These are phyloP conservation scores for Polyporus arcularius DNA, from an alignment of 768 basidiomycete genomes.

Conservation along the genomic window DNA sequence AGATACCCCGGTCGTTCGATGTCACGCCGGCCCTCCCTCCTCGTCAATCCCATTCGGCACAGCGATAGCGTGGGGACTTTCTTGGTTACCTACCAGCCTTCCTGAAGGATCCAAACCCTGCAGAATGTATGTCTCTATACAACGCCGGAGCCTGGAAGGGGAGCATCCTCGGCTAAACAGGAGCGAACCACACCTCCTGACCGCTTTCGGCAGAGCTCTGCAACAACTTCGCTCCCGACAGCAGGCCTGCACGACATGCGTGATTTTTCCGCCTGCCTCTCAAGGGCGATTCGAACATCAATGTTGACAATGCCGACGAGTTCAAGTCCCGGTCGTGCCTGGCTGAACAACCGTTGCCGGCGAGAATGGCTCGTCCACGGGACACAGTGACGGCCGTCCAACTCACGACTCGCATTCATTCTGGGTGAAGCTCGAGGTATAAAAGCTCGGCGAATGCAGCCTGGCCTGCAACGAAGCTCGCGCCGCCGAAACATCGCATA, in stretches of 20 bases:
- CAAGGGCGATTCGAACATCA: not conserved
- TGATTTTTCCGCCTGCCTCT: slow-evolving; percentile 8
- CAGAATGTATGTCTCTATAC: not conserved
- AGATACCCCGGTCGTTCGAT: not conserved
- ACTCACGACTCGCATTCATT: not conserved
- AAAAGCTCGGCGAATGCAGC: not conserved
- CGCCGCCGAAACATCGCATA: not conserved
- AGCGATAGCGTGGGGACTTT: not conserved
- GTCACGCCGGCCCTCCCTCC: not conserved
- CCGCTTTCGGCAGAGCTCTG: slow-evolving; percentile 17
- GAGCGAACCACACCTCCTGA: slow-evolving; percentile 10
- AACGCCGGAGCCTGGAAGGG: not conserved
- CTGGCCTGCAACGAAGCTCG: not conserved
- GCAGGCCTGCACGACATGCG: not conserved
- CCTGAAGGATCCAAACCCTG: not conserved
- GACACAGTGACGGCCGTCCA: slow-evolving; percentile 3
- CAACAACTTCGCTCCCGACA: slow-evolving; percentile 18
- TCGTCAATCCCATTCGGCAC: not conserved
- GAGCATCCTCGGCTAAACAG: slow-evolving; percentile 10
- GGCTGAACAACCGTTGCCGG: not conserved
- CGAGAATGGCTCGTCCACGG: slow-evolving; percentile 1
- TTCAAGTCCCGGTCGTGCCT: slow-evolving; percentile 1
- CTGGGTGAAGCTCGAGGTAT: slow-evolving; percentile 1
- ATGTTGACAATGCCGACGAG: not conserved
- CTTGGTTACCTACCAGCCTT: too few species aligned